A percentile compares a stretch with the other conserved stretches of the same genome.
These are phyloP conservation scores for Colletotrichum siamense DNA, from an alignment of 2,329 filamentous ascomycete genomes.

Conservation along the genomic window DNA sequence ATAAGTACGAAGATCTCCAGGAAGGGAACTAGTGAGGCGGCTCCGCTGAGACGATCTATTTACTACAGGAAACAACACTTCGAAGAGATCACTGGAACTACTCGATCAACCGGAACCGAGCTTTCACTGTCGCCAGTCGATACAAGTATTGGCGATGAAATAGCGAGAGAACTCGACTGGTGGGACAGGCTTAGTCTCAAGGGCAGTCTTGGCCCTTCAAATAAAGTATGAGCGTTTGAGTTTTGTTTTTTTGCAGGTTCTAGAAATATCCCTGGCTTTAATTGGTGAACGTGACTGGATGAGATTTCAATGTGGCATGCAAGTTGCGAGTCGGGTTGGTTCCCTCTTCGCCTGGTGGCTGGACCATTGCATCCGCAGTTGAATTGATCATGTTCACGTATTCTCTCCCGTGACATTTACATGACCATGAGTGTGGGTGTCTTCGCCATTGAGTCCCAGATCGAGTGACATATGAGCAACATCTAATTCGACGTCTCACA, in stretches of 20 bases:
- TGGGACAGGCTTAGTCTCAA: background rate
- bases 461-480: background rate
- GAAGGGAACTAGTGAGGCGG: background rate
- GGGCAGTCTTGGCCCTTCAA: background rate
- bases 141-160: background rate
- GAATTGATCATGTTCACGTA: background rate
- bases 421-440: background rate
- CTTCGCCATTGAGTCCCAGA: background rate
- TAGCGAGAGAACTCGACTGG: background rate
- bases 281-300: background rate
- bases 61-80: background rate
- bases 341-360: background rate
- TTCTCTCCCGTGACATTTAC: background rate
- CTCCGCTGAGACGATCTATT: background rate
- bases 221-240: background rate
- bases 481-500: background rate
- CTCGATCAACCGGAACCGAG: constrained; percentile 15
- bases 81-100: background rate
- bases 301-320: background rate
- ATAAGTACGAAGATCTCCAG: constrained; percentile 22
- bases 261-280: background rate
- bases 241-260: background rate
- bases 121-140: background rate
- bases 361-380: background rate
- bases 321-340: background rate